A percentile compares a stretch with the other conserved stretches of the same genome.
Evolutionary conservation across 768 basidiomycete species (phyloP).

Genomic region (Calocera cornea): DNA sequence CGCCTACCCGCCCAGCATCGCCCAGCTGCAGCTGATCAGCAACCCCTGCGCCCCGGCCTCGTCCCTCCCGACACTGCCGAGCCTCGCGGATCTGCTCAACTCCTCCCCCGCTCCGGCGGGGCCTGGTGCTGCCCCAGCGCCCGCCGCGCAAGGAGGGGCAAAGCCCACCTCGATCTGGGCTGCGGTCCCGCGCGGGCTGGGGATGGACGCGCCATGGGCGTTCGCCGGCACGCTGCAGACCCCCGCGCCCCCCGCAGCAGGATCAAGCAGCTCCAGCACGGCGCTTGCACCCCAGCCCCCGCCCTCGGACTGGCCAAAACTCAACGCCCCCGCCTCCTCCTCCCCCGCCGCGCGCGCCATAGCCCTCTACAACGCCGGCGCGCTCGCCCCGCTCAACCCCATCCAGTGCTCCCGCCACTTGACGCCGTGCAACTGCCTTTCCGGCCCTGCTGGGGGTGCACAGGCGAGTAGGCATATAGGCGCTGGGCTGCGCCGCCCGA

Average conservation of each 20-base stretch:
- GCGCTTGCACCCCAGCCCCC: neutral
- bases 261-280: neutral
- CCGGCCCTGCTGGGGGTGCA: neutral
- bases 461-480: slow-evolving; percentile 9
- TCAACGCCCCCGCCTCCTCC: neutral
- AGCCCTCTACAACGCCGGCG: neutral
- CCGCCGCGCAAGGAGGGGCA: neutral
- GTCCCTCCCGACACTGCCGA: neutral
- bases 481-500: slow-evolving; percentile 9
- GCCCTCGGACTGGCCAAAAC: neutral
- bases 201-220: neutral
- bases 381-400: neutral
- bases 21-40: neutral
- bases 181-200: neutral
- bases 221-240: neutral
- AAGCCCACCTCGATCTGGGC: neutral
- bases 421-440: neutral
- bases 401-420: neutral
- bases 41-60: neutral
- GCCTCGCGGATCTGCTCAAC: slow-evolving; percentile 1
- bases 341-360: neutral
- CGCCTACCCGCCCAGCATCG: neutral
- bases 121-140: neutral
- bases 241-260: neutral
- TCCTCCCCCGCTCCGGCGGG: neutral